Percentiles rank a stretch among this genome's conserved stretches.
These are phyloP conservation scores for Amanita subjunquillea DNA, from an alignment of 768 basidiomycete genomes.

Conservation along the genomic window DNA sequence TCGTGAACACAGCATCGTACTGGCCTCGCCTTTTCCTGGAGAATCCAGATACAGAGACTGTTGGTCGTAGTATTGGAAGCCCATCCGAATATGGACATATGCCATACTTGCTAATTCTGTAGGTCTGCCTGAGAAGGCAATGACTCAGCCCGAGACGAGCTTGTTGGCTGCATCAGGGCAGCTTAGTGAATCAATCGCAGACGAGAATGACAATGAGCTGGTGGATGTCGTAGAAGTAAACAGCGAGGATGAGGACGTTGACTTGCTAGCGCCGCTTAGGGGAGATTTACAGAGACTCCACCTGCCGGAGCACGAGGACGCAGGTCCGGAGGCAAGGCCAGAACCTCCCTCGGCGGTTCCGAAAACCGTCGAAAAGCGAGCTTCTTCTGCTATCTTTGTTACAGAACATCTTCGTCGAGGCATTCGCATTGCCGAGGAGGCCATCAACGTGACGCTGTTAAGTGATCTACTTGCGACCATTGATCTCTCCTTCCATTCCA, in stretches of 20 bases:
- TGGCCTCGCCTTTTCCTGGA: conserved; percentile 75
- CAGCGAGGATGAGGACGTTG: conserved; percentile 34
- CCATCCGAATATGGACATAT: conserved; percentile 57
- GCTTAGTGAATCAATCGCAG: conserved; percentile 14
- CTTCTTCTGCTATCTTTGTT: conserved; percentile 17
- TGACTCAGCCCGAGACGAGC: conserved; percentile 7
- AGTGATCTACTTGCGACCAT: conserved; percentile 34
- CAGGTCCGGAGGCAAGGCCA: conserved; percentile 15
- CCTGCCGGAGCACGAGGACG: conserved; percentile 19
- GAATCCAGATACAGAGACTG: conserved; percentile 64
- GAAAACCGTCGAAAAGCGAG: conserved; percentile 11
- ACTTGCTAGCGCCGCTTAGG: conserved; percentile 59
- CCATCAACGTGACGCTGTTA: conserved; percentile 40
- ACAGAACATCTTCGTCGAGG: conserved; percentile 65
- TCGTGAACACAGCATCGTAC: conserved; percentile 49
- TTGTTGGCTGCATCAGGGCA: not conserved
- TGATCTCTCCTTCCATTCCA: conserved; percentile 21
- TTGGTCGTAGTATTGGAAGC: conserved; percentile 52
- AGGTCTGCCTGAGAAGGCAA: conserved; percentile 35
- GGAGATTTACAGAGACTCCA: conserved; percentile 56
- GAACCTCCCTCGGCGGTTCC: conserved; percentile 24
- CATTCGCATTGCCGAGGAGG: conserved; percentile 49
- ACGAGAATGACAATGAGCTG: conserved; percentile 46
- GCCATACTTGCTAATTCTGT: conserved; percentile 58
- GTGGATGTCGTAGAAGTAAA: conserved; percentile 61